Percentiles rank a stretch among this genome's conserved stretches.
These are phyloP conservation scores for Crataegus laevigata DNA, from an alignment of 306 rosid species.

Conservation along the genomic window DNA sequence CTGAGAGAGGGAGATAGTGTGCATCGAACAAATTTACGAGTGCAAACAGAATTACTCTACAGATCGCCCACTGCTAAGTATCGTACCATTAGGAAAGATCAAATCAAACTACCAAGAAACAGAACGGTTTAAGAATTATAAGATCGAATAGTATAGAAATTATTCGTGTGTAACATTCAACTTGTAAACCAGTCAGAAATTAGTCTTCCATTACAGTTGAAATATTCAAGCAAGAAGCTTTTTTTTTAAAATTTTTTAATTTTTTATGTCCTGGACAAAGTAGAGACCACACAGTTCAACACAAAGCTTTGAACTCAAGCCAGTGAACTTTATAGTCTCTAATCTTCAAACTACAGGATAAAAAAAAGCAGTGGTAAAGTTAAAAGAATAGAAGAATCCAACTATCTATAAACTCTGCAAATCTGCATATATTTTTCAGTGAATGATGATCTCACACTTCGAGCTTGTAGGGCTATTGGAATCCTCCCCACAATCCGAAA, in stretches of 20 bases:
- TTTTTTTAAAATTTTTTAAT: too few relatives aligned
- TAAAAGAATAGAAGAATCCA: constrained; percentile 30
- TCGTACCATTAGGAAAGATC: neutral
- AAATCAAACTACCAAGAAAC: neutral
- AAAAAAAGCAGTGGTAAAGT: neutral
- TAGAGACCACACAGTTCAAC: constrained; percentile 38
- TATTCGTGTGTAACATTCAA: neutral
- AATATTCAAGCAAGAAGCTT: constrained; percentile 8
- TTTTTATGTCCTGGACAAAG: constrained; percentile 11
- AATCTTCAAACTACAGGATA: constrained; percentile 8
- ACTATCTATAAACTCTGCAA: neutral
- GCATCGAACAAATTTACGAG: neutral
- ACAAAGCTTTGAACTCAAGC: constrained; percentile 50
- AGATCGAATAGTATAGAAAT: neutral
- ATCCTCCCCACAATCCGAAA: constrained; percentile 31
- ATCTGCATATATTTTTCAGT: neutral
- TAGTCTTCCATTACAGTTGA: neutral
- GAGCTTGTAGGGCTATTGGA: neutral
- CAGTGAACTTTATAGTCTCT: constrained; percentile 20
- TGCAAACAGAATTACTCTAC: neutral
- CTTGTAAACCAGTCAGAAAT: neutral
- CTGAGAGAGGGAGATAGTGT: neutral
- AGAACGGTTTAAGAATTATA: neutral
- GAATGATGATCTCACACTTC: constrained; percentile 31
- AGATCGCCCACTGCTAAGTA: neutral